A percentile compares a stretch with the other conserved stretches of the same genome.
These are phyloP conservation scores for Neoconidiobolus thromboides DNA, from an alignment of 371 early-diverging fungal genomes.

Conservation along the genomic window DNA sequence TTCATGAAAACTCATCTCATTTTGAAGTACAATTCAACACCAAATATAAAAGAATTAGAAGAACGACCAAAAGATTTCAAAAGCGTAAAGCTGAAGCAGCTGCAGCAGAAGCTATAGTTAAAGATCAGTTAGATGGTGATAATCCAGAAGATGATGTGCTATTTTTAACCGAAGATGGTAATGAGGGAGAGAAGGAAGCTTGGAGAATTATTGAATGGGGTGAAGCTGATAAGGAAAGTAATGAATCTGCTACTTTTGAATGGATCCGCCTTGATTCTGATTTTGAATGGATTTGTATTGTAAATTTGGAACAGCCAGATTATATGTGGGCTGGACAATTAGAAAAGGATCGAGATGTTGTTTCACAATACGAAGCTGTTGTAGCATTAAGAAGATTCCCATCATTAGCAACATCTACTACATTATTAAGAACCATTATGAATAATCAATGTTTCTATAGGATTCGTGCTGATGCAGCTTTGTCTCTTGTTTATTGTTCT, in stretches of 20 bases:
- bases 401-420: constrained; percentile 46
- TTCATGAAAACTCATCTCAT: constrained; percentile 47
- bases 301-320: constrained; percentile 82
- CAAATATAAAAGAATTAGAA: constrained; percentile 83
- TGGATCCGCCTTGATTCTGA: constrained; percentile 97
- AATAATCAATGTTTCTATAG: constrained; percentile 79
- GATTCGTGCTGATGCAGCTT: constrained; percentile 80
- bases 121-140: constrained; percentile 30
- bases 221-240: constrained; percentile 55
- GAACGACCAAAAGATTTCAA: constrained; percentile 62
- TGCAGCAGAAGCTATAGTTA: constrained; percentile 52
- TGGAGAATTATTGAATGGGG: constrained; percentile 70
- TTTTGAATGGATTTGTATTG: constrained; percentile 76
- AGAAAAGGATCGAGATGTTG: constrained; percentile 82
- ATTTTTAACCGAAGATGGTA: constrained; percentile 41
- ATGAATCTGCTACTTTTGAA: constrained; percentile 64
- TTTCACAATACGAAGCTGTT: constrained; percentile 84
- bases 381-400: constrained; percentile 39
- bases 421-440: constrained; percentile 52
- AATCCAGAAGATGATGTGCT: constrained; percentile 24
- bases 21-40: constrained; percentile 89
- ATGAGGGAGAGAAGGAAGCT: constrained; percentile 41
- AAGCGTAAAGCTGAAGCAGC: constrained; percentile 59
- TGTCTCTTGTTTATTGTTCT: constrained; percentile 61
- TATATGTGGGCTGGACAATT: constrained; percentile 95